Evolutionary conservation across 805 yeast species (phyloP).

Genomic region (Grigorovia transvaalensis): DNA sequence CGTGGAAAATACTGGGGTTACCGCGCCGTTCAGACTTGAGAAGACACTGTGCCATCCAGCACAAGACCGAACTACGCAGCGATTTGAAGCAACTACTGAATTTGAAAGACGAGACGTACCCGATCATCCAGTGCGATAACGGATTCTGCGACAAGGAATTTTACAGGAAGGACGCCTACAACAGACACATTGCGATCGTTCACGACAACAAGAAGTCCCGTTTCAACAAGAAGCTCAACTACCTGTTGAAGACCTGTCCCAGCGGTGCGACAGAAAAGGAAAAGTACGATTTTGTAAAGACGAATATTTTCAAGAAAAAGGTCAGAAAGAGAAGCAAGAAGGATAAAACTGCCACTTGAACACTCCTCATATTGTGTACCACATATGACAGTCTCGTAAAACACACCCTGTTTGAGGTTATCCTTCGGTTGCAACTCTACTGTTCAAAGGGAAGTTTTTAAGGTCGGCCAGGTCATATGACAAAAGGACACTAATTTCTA

Average conservation of each 20-base stretch:
- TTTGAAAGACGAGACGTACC: constrained; percentile 21
- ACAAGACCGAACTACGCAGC: constrained; percentile 25
- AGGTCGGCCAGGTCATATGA: neutral
- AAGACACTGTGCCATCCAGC: constrained; percentile 42
- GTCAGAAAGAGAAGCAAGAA: neutral
- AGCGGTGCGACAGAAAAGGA: neutral
- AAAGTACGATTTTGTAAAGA: constrained; percentile 1
- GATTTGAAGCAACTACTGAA: constrained; percentile 21
- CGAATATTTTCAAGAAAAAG: constrained; percentile 2
- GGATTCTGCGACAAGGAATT: constrained; percentile 38
- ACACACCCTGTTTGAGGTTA: too few species aligned
- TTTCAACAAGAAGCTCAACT: constrained; percentile 30
- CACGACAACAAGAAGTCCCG: constrained; percentile 34
- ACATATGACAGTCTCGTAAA: too few species aligned
- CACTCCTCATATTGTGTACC: neutral
- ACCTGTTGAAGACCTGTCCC: constrained; percentile 20
- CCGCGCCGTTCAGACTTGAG: constrained; percentile 40
- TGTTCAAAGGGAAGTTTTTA: too few species aligned
- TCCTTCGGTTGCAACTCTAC: too few species aligned
- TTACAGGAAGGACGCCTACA: constrained; percentile 43
- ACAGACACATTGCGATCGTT: constrained; percentile 43
- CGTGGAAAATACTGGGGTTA: constrained; percentile 40
- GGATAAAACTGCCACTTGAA: neutral
- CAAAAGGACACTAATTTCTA: neutral
- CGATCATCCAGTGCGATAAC: constrained; percentile 25